Conservation (phyloP, 768 basidiomycete species). For the Mycena belliarum region DNA sequence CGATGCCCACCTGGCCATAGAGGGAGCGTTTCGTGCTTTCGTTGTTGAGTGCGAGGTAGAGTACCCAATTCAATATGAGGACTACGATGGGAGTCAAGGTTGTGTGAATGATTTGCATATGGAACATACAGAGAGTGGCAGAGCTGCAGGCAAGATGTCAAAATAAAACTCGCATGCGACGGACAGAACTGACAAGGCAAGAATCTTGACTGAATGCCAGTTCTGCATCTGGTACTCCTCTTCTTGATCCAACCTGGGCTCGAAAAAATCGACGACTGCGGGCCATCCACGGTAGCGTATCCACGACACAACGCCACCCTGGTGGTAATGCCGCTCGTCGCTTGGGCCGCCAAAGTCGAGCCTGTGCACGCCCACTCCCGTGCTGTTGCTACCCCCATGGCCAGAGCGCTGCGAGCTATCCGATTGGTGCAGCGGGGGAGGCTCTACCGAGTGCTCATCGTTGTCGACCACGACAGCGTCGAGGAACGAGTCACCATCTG, state of each 20-base stretch:
- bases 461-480: constrained; percentile 27
- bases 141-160: constrained; percentile 4
- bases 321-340: constrained; percentile 16
- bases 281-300: constrained; percentile 17
- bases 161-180: not conserved
- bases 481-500: constrained; percentile 22
- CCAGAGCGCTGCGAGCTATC: constrained; percentile 19
- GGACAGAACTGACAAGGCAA: constrained; percentile 18
- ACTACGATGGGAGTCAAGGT: not conserved
- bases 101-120: not conserved
- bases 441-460: constrained; percentile 12
- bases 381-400: constrained; percentile 21
- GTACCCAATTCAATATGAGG: constrained; percentile 34
- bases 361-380: not conserved
- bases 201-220: constrained; percentile 26
- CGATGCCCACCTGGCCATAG: constrained; percentile 15
- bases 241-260: constrained; percentile 21
- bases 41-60: constrained; percentile 25
- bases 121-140: constrained; percentile 22
- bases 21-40: constrained; percentile 15
- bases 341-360: not conserved
- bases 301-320: constrained; percentile 21
- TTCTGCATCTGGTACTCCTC: constrained; percentile 24
- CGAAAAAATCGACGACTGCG: constrained; percentile 20
- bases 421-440: constrained; percentile 7